These are phyloP conservation scores for Candida verbasci DNA, from an alignment of 805 yeast genomes.

Conservation along the genomic window DNA sequence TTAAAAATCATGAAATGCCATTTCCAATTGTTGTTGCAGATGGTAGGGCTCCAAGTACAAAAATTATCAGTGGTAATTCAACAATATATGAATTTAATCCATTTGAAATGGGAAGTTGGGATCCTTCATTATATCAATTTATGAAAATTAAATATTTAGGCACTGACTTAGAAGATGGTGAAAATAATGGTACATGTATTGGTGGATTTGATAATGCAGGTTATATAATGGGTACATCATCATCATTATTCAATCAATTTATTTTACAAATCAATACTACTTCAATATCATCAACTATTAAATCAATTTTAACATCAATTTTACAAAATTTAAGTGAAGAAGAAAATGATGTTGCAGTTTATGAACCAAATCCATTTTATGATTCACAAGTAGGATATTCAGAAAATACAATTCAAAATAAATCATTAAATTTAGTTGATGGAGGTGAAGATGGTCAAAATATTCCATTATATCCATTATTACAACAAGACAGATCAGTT, in stretches of 20 bases:
- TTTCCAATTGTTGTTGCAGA: constrained; percentile 41
- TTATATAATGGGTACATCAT: constrained; percentile 36
- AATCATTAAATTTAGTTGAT: constrained; percentile 34
- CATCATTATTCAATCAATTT: constrained; percentile 35
- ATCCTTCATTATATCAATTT: constrained; percentile 30
- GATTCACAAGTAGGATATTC: constrained; percentile 17
- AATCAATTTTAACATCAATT: constrained; percentile 20
- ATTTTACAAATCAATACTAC: constrained; percentile 17
- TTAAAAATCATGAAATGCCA: constrained; percentile 30
- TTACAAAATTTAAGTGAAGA: constrained; percentile 19
- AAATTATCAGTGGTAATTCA: constrained; percentile 57
- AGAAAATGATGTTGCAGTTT: constrained; percentile 35
- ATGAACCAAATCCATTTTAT: constrained; percentile 39
- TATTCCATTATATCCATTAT: constrained; percentile 37
- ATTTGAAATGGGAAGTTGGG: constrained; percentile 42
- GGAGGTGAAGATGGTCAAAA: constrained; percentile 43
- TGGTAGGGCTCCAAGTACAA: constrained; percentile 62
- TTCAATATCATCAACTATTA: constrained; percentile 17
- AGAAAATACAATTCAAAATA: constrained; percentile 15
- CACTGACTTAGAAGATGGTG: constrained; percentile 19
- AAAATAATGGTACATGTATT: constrained; percentile 16
- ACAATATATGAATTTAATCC: constrained; percentile 47
- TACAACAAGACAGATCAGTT: constrained; percentile 30
- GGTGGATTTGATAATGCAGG: constrained; percentile 36
- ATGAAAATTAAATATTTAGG: constrained; percentile 28